Conservation (phyloP, 805 yeast species). For the Aciculoconidium aculeatum region DNA sequence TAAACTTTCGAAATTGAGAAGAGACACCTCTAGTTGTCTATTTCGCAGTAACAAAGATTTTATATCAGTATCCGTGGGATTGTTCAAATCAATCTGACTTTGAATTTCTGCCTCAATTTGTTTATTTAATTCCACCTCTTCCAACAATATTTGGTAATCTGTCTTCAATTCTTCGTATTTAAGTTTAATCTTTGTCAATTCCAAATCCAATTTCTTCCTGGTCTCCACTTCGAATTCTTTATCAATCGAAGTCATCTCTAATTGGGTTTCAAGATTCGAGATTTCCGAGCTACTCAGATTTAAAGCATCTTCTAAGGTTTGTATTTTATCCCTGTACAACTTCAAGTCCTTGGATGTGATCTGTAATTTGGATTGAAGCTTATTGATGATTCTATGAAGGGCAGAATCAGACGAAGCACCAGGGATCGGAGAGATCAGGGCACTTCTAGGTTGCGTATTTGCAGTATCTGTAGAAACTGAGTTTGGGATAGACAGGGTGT, state of each 20-base stretch:
- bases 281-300: conserved; percentile 1
- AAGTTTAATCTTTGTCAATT: conserved; percentile 18
- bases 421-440: neutral
- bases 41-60: conserved; percentile 25
- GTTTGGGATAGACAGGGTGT: no score
- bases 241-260: conserved; percentile 37
- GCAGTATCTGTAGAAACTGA: no score
- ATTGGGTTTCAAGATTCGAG: conserved; percentile 13
- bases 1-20: conserved; percentile 26
- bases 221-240: conserved; percentile 35
- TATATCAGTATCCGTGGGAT: conserved; percentile 13
- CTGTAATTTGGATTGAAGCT: conserved; percentile 43
- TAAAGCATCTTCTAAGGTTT: conserved; percentile 11
- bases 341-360: conserved; percentile 21
- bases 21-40: conserved; percentile 36
- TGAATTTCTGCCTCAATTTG: conserved; percentile 31
- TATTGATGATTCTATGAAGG: conserved; percentile 26
- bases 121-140: conserved; percentile 31
- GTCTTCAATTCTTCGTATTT: conserved; percentile 24
- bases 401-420: conserved; percentile 1
- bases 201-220: conserved; percentile 22
- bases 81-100: conserved; percentile 11
- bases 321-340: conserved; percentile 14
- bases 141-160: conserved; percentile 28
- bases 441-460: neutral